Conservation (phyloP, 805 yeast species). For the Candida silvatica region DNA sequence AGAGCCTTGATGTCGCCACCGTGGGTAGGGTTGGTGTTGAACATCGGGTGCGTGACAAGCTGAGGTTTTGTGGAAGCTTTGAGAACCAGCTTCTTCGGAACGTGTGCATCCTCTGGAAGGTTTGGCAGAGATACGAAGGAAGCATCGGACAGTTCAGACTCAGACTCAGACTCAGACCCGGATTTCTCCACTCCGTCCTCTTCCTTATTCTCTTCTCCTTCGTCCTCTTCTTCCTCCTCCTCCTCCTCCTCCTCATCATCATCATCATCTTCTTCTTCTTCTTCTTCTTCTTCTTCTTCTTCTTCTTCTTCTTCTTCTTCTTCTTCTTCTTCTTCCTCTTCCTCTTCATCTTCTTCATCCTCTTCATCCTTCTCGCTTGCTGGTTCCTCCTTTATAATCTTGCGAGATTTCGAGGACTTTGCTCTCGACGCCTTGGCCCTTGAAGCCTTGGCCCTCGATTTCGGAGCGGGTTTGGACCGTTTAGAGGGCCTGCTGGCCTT, state of each 20-base stretch:
- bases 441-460: no score
- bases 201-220: slow-evolving; percentile 5
- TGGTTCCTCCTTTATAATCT: no score
- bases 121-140: slow-evolving; percentile 14
- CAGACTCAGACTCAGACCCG: no score
- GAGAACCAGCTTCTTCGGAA: slow-evolving; percentile 23
- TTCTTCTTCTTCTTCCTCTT: neutral
- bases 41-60: slow-evolving; percentile 52
- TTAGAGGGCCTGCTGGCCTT: no score
- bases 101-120: slow-evolving; percentile 8
- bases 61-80: slow-evolving; percentile 33
- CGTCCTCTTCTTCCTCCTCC: slow-evolving; percentile 2
- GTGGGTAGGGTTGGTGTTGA: slow-evolving; percentile 38
- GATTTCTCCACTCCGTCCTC: slow-evolving; percentile 3
- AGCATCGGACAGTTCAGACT: slow-evolving; percentile 5
- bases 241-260: slow-evolving; percentile 1
- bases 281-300: neutral
- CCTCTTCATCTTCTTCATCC: neutral
- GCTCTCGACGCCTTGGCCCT: no score
- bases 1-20: slow-evolving; percentile 35
- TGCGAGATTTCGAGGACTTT: no score
- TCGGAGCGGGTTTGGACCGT: neutral
- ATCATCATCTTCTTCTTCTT: slow-evolving; percentile 2
- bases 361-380: neutral
- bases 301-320: neutral